These are phyloP conservation scores for Ustilago bromivora DNA, from an alignment of 1,284 basidiomycete genomes.

Conservation along the genomic window DNA sequence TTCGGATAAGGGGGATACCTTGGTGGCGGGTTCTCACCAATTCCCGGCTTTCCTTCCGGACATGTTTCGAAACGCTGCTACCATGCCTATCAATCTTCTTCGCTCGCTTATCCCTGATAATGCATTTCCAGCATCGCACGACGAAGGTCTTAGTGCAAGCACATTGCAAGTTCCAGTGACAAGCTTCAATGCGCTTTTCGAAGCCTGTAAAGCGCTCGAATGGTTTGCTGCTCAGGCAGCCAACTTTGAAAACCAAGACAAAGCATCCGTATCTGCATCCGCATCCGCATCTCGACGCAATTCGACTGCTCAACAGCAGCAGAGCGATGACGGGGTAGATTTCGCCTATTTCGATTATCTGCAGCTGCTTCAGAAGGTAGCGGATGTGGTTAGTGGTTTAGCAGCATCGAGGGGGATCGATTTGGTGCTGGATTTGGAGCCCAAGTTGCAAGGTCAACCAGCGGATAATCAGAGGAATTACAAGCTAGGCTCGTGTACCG, in stretches of 20 bases:
- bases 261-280: neutral
- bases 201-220: slow-evolving; percentile 53
- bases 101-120: slow-evolving; percentile 52
- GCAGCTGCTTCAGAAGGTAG: slow-evolving; percentile 48
- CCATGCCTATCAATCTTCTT: slow-evolving; percentile 44
- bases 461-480: slow-evolving; percentile 27
- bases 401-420: slow-evolving; percentile 54
- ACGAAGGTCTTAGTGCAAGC: slow-evolving; percentile 54
- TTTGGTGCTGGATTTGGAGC: slow-evolving; percentile 45
- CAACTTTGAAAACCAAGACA: slow-evolving; percentile 12
- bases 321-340: slow-evolving; percentile 17
- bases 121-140: slow-evolving; percentile 35
- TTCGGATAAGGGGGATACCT: slow-evolving; percentile 21
- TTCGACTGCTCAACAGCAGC: slow-evolving; percentile 16
- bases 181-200: slow-evolving; percentile 57
- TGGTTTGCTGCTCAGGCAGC: slow-evolving; percentile 44
- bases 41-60: slow-evolving; percentile 29
- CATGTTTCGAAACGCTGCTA: slow-evolving; percentile 37
- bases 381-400: slow-evolving; percentile 54
- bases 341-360: slow-evolving; percentile 45
- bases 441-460: slow-evolving; percentile 21
- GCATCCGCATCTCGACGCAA: slow-evolving; percentile 11
- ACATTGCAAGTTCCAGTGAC: slow-evolving; percentile 56
- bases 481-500: slow-evolving; percentile 35
- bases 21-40: neutral